Conservation (phyloP, 108 stramenopile genomes). For the Pseudonitzschia multiseries region DNA sequence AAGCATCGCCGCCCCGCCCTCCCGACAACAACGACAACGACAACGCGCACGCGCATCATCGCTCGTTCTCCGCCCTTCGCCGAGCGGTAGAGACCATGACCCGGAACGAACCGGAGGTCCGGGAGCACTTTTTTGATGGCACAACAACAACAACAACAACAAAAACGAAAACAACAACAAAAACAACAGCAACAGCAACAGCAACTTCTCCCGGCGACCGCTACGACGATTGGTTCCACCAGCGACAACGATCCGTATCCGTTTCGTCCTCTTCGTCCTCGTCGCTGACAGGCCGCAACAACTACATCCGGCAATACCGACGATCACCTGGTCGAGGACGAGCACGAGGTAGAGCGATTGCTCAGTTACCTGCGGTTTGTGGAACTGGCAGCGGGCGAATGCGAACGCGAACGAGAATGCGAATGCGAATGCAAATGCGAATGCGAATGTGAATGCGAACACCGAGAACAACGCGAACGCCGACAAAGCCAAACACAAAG, state of each 20-base stretch:
- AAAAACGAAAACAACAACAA: too few species aligned
- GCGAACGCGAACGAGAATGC: background rate
- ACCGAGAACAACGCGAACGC: too few species aligned
- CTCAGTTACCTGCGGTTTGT: background rate
- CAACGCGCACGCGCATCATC: background rate
- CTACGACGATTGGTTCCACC: background rate
- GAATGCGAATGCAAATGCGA: too few species aligned
- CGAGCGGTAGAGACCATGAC: background rate
- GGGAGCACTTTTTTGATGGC: conserved; percentile 6
- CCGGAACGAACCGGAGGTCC: background rate
- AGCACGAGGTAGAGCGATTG: conserved; percentile 3
- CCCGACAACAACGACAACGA: background rate
- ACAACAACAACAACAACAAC: too few species aligned
- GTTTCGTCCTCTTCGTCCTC: background rate
- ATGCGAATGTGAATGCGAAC: too few species aligned
- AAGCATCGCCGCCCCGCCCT: too few species aligned
- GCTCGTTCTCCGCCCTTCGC: background rate
- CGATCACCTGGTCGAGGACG: conserved; percentile 4
- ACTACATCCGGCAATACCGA: background rate
- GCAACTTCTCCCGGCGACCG: too few species aligned
- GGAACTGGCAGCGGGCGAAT: background rate
- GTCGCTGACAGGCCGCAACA: background rate
- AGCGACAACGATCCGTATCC: background rate
- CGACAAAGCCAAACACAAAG: too few species aligned
- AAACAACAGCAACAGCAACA: too few species aligned